Evolutionary conservation across 345 rosid genomes (phyloP).

Genomic region (Syzygium aqueum): DNA sequence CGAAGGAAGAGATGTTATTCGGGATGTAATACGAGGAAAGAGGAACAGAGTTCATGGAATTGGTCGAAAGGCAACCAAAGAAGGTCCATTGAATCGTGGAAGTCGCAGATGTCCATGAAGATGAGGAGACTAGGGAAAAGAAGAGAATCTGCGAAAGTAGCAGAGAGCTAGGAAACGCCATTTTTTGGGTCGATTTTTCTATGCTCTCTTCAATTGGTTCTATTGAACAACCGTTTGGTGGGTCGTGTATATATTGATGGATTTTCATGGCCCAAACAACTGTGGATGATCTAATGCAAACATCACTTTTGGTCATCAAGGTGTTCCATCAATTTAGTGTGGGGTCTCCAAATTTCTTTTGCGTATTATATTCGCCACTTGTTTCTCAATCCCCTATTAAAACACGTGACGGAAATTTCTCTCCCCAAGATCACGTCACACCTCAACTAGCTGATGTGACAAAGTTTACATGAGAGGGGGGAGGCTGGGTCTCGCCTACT

Average conservation of each 20-base stretch:
- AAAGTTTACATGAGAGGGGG: neutral
- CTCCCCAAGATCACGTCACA: too few species aligned
- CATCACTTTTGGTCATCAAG: neutral
- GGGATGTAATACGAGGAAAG: conserved; percentile 23
- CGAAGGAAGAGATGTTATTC: conserved; percentile 15
- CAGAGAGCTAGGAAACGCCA: neutral
- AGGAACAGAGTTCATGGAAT: conserved; percentile 10
- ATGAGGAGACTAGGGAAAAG: conserved; percentile 2
- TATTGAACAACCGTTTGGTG: neutral
- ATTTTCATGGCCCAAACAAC: neutral
- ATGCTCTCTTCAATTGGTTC: neutral
- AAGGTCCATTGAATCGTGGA: conserved; percentile 21
- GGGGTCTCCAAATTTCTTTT: neutral
- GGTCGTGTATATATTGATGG: neutral
- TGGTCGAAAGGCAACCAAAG: conserved; percentile 24
- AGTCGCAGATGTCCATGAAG: neutral
- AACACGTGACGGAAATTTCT: too few species aligned
- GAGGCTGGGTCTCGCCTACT: neutral
- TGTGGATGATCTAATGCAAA: neutral
- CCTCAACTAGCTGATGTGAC: neutral
- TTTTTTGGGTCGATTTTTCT: neutral
- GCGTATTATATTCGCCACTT: neutral
- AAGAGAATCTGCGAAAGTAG: neutral
- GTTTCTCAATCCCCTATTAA: too few species aligned
- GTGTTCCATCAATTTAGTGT: neutral